Evolutionary conservation across 805 yeast species (phyloP), one percentile per base, ranked within the genome.

Genomic region (Candida peoriensis): DNA sequence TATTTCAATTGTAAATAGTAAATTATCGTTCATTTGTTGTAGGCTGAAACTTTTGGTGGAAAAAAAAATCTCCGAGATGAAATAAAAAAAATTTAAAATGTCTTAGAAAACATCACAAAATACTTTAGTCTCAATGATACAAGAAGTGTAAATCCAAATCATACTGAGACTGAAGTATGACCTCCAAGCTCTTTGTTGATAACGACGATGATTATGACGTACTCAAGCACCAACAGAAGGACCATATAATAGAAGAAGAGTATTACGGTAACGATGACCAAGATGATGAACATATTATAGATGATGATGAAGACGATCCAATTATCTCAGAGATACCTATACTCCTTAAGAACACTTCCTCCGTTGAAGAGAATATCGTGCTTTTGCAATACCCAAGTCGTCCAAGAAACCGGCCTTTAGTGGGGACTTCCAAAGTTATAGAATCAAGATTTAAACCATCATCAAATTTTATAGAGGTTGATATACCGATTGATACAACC

Each of bases 381-480:
- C 46, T 78, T 5, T 50, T 80, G 25, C 88, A 80, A 50, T 80
- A 72, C 45, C 83, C 84, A 3, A 80, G 81, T 5, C 62, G 81
- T 30, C 66, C 77, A 8, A 60, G 61, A 29, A 51, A 46, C 6
- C 60, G 72, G 33, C 63, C 72, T 0, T 63, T 68, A 25, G 48
- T 55, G 3, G 58, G 55, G 4, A 50, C 50, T 2, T 54, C 51
- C 23, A 62, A 62, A 38, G 63, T 40, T 59, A 60, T 13, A 64
- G 41, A 42, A 18, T 36, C 78, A 1, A 58, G 81, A 27, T 55
- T 82, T 39, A 90, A 88, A 50, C 73, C 73, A 2, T 62, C 69
- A 19, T 68, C 86, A 2, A 73, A 76, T 2, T 66, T 78, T 10
- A 61, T 93, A 41, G 95, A 86, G 54, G 70, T 89, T 24, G 85